Percentiles rank a stretch among this genome's conserved stretches.
phyloP scores from a whole-genome alignment of 331 rosid genomes.

The Malus hybrid region DNA sequence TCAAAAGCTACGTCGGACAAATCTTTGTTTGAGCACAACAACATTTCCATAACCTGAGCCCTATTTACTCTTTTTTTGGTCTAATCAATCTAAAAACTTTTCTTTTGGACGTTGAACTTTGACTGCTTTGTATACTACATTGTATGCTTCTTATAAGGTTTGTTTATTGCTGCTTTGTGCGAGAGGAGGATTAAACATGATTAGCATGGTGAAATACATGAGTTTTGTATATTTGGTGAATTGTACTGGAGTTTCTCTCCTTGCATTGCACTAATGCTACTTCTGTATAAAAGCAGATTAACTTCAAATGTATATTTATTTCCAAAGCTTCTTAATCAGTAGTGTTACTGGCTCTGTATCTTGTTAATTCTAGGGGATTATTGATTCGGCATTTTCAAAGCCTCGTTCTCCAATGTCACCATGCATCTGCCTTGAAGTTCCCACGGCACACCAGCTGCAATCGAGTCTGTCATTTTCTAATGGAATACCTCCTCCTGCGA shows the following conservation, averaged over 20 bases:
- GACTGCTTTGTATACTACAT: not conserved
- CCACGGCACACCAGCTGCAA: constrained; percentile 45
- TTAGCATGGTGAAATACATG: not conserved
- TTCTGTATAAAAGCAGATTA: not conserved
- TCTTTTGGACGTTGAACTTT: not conserved
- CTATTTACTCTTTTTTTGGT: not conserved
- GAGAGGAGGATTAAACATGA: not conserved
- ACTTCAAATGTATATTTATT: not conserved
- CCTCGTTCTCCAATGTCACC: constrained; percentile 61
- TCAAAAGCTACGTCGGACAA: not conserved
- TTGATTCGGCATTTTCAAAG: constrained; percentile 70
- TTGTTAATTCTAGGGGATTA: constrained; percentile 46
- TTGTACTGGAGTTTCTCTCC: not conserved
- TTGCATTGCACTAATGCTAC: not conserved
- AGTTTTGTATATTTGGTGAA: not conserved
- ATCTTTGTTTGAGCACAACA: not conserved
- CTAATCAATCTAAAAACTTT: not conserved
- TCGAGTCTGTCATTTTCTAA: constrained; percentile 58
- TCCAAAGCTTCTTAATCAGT: not conserved
- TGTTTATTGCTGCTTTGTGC: not conserved
- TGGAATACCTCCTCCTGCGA: constrained; percentile 76
- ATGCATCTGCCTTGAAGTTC: constrained; percentile 87
- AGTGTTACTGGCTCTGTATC: not conserved
- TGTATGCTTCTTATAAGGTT: not conserved
- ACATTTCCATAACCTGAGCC: not conserved